A percentile compares a stretch with the other conserved stretches of the same genome.
Conservation (phyloP, 2,329 filamentous ascomycete genomes). For the Colletotrichum sp. region DNA sequence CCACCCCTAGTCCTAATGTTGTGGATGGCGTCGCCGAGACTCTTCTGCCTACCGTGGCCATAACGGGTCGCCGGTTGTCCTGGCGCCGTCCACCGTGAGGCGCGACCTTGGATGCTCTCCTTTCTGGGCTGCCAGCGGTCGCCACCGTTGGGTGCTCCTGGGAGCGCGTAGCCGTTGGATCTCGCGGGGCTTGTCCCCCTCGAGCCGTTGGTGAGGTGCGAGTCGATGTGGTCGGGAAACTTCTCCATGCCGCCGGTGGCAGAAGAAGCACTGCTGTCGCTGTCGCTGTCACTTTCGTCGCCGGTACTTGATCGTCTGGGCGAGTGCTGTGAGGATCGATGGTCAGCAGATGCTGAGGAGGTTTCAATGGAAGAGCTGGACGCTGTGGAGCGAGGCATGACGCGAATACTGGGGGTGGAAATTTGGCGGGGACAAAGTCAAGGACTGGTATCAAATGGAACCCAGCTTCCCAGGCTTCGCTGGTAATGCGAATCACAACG, state of each 20-base stretch:
- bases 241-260: conserved; percentile 51
- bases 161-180: conserved; percentile 29
- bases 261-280: conserved; percentile 15
- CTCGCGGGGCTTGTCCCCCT: conserved; percentile 25
- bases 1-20: conserved; percentile 81
- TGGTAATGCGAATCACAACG: not conserved
- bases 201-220: conserved; percentile 26
- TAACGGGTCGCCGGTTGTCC: conserved; percentile 16
- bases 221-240: conserved; percentile 61
- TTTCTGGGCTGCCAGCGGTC: conserved; percentile 69
- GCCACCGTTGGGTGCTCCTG: conserved; percentile 31
- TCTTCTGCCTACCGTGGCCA: conserved; percentile 79
- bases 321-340: conserved; percentile 28
- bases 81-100: conserved; percentile 31
- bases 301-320: conserved; percentile 16
- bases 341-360: conserved; percentile 30
- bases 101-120: conserved; percentile 54
- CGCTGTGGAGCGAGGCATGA: conserved; percentile 46
- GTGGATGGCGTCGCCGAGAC: conserved; percentile 84
- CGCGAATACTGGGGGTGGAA: not conserved
- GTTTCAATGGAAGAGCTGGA: conserved; percentile 33
- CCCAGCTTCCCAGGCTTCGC: not conserved
- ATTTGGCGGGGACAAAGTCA: conserved; percentile 16
- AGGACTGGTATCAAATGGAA: not conserved
- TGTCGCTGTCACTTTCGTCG: conserved; percentile 11